Conservation (phyloP, 2,329 filamentous ascomycete species). For the Paecilomyces niveus region DNA sequence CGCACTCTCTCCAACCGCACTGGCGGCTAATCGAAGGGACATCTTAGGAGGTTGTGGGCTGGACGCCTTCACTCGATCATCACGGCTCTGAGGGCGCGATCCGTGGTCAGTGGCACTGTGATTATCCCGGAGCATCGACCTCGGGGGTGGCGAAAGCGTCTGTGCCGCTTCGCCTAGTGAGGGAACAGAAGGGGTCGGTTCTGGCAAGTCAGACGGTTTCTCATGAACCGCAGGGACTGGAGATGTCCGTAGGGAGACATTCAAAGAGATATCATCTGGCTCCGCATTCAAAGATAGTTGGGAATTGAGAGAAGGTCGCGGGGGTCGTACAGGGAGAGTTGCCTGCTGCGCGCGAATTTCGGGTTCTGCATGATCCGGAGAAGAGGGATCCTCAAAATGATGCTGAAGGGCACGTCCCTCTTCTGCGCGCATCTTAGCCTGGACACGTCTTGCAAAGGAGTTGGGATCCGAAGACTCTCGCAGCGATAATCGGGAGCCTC, state of each 20-base stretch:
- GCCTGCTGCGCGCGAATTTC: constrained; percentile 6
- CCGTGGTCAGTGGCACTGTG: constrained; percentile 1
- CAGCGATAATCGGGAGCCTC: constrained; percentile 32
- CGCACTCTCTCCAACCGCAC: constrained; percentile 55
- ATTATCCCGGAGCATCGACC: constrained; percentile 7
- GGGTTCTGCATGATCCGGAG: constrained; percentile 18
- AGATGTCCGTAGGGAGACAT: constrained; percentile 20
- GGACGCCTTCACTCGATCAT: constrained; percentile 10
- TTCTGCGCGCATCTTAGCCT: constrained; percentile 46
- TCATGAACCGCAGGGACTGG: constrained; percentile 14
- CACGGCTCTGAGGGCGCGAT: not conserved
- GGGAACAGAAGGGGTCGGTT: constrained; percentile 15
- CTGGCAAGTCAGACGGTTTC: constrained; percentile 14
- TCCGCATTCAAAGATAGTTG: constrained; percentile 15
- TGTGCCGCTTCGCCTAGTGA: constrained; percentile 13
- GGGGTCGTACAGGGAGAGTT: constrained; percentile 14
- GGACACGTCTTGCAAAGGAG: constrained; percentile 41
- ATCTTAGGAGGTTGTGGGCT: constrained; percentile 22
- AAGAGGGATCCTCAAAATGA: constrained; percentile 26
- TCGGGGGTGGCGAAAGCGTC: constrained; percentile 11
- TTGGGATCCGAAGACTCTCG: constrained; percentile 32
- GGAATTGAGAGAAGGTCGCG: constrained; percentile 20
- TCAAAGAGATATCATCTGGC: constrained; percentile 15
- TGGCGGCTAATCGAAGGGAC: constrained; percentile 29
- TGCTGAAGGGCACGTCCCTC: constrained; percentile 46